Base-by-base conservation (phyloP, 2,329 filamentous ascomycete genomes). In the Thielaviopsis cerberus region DNA sequence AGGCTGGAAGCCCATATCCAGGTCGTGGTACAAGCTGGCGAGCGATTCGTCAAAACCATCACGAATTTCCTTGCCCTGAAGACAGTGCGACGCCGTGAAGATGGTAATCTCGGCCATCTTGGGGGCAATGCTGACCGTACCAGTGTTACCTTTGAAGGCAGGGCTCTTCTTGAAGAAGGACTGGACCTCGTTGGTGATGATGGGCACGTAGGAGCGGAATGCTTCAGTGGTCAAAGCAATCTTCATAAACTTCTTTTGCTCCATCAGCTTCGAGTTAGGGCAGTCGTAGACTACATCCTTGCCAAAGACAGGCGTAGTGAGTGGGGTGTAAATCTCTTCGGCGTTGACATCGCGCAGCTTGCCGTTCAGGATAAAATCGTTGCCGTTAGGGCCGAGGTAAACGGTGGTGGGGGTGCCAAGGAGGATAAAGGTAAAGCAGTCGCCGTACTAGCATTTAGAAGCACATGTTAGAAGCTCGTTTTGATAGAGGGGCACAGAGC, bases 211-310 rank as follows among this genome's bases (percentile, higher is more conserved):
- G 52, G 74, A 75, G 63, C 75, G 80, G 72, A 90, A 85, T 24
- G 85, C 82, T 59, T 86, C 81, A 63, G 82, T 82, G 25, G 85
- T 88, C 57, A 90, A 80, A 62, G 84, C 85, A 65, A 85, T 81
- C 70, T 90, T 90, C 81, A 89, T 86, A 67, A 90, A 88, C 83
- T 91, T 92, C 76, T 94, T 94, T 76, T 94, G 88, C 73, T 94
- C 88, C 88, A 94, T 94, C 67, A 94, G 79, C 72, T 94, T 94
- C 60, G 87, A 77, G 69, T 94, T 94, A 50, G 88, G 87, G 72
- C 88, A 92, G 69, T 94, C 88, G 68, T 94, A 94, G 57, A 94
- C 86, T 25, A 94, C 88, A 72, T 90, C 84, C 65, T 81, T 82
- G 64, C 88, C 88, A 67, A 94, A 94, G 53, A 82, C 80, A 24